Base-by-base conservation (phyloP, 495 filamentous ascomycete species). In the Lasiosphaeris hirsuta region DNA sequence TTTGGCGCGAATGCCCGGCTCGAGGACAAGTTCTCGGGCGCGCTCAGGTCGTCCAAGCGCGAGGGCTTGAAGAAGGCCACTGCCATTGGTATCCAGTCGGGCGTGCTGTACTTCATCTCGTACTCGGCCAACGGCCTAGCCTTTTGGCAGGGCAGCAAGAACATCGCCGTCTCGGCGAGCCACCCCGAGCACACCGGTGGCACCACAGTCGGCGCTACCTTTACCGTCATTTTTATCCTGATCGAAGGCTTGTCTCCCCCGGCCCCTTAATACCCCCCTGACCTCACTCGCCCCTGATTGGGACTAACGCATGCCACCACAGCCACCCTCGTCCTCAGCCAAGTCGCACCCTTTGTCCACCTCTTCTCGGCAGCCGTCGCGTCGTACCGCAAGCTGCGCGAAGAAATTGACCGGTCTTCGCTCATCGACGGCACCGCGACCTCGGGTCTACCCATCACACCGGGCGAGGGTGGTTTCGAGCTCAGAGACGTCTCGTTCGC, bases 181-280 rank as follows among this genome's bases (percentile, higher is more conserved):
- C 23, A 30, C 23, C 23, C 23, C 7, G 67, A 65, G 5, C 64
- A 65, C 13, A 68, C 64, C 5, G 64, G 70, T 34, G 80, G 78
- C 10, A 61, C 38, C n/a, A 34, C 67, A 1, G 79, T 85, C 14
- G 85, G 86, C 41, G 71, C 82, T 43, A 79, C 77, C 7, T 88
- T 84, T 63, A 86, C 85, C 0, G 83, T 87, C 37, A 84, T 87
- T 15, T 87, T 87, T 58, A 71, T 88, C 46, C 73, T 87, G 33
- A 72, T 88, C 23, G 85, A 87, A 61, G 82, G 82, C 83, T 61
- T 71, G 75, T 62, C 37, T 9, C 10, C 10, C 14, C 10, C n/a
- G n/a, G n/a, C n/a, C n/a, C n/a, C n/a, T n/a, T n/a, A n/a, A n/a
- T n/a, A n/a, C n/a, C n/a, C n/a, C n/a, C n/a, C n/a, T n/a, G n/a